Evolutionary conservation across 192 early-diverging fungal species (phyloP), one percentile per base, ranked within the genome.

Genomic region (Geranomyces variabilis): DNA sequence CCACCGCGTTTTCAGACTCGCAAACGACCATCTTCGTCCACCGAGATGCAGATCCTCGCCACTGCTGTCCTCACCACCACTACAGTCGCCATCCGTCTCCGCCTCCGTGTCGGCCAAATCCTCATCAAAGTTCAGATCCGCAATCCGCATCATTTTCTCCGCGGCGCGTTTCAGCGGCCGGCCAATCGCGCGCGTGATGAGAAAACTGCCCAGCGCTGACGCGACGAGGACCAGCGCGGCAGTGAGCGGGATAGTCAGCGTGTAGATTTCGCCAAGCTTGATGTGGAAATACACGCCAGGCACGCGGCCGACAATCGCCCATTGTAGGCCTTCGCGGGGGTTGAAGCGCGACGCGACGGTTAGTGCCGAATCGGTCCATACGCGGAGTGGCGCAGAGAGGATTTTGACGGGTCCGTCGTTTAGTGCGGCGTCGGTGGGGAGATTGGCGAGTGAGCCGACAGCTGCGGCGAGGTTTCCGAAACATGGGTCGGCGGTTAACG

Each of bases 51-150:
- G 36, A 41, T 41, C 36, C 36, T 41, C 36, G 5, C 36, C 36
- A 10, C 36, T 41, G 36, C 36, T 41, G 36, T 10, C 10, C 51
- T 53, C 51, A 3, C 19, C n/a, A 53, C 15, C 51, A 53, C 12
- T 13, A 19, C 19, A 19, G 10, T 47, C 46, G 12, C 7, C 24
- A 26, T 53, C 51, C 19, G 51, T 24, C 17, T 53, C 51, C 51
- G 7, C 6, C 29, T 65, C 63, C 36, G 33, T n/a, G 13, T 43
- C 63, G 1, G 41, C 63, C 22, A 45, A 19, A 36, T 74, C 73
- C 59, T 74, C 73, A 31, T 74, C 73, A 58, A 74, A 74, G 58
- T 74, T 74, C 30, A 74, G 47, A 70, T 74, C 66, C 28, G 73
- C 73, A 45, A 74, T 74, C 4, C 67, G 55, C 67, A 67, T 67